Base-by-base conservation (phyloP, 306 rosid genomes). In the Prosopis cineraria region DNA sequence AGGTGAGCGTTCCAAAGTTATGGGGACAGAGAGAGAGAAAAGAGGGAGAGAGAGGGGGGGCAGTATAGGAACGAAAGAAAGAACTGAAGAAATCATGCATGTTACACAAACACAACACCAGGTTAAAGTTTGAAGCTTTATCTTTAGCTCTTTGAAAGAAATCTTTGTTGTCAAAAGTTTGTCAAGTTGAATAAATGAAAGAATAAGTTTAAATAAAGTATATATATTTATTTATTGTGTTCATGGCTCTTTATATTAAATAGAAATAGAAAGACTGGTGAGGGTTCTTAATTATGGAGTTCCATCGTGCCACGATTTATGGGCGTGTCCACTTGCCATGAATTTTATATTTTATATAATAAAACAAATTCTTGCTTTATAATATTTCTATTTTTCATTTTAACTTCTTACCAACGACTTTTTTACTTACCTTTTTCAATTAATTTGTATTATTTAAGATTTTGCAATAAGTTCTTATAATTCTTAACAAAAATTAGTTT, bases 1-100 rank as follows among this genome's bases (percentile, higher is more conserved):
- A 70, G 85, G 81, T 47, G 76, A 73, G 73, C 13, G 78, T 81
- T 79, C 53, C 64, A 66, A 80, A 79, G 85, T 85, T 36, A 78
- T 36, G 29, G 72, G 66, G 88, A 68, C 81, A 43, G 63, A 24
- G 63, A 68, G 64, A 58, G 56, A 43, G 68, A 53, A 4, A 25
- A 10, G 74, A 55, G 16, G 20, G 22, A 10, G 7, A 3, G 19
- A 3, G 52, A 24, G 67, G 74, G 78, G 47, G 31, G 37, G 79
- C 68, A 80, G 63, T 24, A 27, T 70, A 65, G 78, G 72, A 37
- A 22, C 60, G 78, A 74, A 62, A 36, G 14, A 36, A 20, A 37
- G 30, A 65, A n/a, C 9, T 66, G 47, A 47, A 72, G 82, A 78
- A 84, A 80, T 86, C 86, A 79, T 79, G 40, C 74, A 66, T 71